phyloP scores from a whole-genome alignment of 805 yeast species.

The Barnettozyma botsteinii region DNA sequence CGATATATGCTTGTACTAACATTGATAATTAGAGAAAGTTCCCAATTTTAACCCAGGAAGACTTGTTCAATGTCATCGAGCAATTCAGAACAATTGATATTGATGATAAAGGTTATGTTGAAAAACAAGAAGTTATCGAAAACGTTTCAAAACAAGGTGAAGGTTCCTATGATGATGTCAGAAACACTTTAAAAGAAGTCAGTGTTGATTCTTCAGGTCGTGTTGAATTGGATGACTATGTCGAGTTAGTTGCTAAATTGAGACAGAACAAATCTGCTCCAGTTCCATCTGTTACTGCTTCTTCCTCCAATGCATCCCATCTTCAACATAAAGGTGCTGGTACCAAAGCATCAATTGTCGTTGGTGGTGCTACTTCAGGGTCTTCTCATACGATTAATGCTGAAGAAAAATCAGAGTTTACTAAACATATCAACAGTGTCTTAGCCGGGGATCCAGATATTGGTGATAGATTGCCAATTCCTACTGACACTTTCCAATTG shows the following conservation, averaged over 20 bases:
- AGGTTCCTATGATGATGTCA: slow-evolving; percentile 83
- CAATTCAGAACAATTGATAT: slow-evolving; percentile 80
- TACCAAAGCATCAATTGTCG: slow-evolving; percentile 69
- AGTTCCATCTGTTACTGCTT: slow-evolving; percentile 24
- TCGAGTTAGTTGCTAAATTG: slow-evolving; percentile 74
- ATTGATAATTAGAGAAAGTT: slow-evolving; percentile 56
- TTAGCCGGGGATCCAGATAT: slow-evolving; percentile 83
- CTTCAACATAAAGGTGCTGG: slow-evolving; percentile 48
- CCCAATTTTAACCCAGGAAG: slow-evolving; percentile 82
- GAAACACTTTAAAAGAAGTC: slow-evolving; percentile 88
- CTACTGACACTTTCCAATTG: slow-evolving; percentile 88
- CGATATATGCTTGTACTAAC: slow-evolving; percentile 9
- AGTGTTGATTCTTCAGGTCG: slow-evolving; percentile 95
- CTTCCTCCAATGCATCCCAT: slow-evolving; percentile 25
- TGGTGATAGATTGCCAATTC: slow-evolving; percentile 83
- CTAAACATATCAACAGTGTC: slow-evolving; percentile 91
- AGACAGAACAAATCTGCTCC: slow-evolving; percentile 44
- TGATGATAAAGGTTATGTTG: slow-evolving; percentile 92
- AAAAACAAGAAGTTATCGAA: slow-evolving; percentile 84
- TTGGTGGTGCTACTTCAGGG: slow-evolving; percentile 83
- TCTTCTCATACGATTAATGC: slow-evolving; percentile 95
- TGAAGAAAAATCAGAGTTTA: slow-evolving; percentile 93
- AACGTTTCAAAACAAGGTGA: slow-evolving; percentile 73
- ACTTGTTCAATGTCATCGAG: slow-evolving; percentile 77
- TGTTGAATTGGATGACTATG: slow-evolving; percentile 94